These are phyloP conservation scores for Brassica rapa DNA, from an alignment of 345 rosid genomes.

Conservation along the genomic window DNA sequence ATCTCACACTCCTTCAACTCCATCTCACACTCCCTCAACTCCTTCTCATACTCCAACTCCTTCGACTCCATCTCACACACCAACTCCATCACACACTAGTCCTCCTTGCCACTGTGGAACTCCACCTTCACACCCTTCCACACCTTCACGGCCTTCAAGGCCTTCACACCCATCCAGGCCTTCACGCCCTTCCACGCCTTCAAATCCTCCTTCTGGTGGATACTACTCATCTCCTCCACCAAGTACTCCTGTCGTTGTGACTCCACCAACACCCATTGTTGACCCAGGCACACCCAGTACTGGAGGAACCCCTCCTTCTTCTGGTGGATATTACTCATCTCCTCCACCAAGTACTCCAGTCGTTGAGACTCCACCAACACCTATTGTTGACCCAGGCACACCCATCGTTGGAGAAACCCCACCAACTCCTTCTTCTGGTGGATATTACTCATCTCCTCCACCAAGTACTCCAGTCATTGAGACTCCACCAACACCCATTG, in stretches of 20 bases:
- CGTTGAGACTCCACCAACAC: background rate
- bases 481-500: constrained; percentile 58
- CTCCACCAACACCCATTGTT: constrained; percentile 23
- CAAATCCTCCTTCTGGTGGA: constrained; percentile 63
- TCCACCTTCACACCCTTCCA: constrained; percentile 42
- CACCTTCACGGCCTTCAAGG: constrained; percentile 47
- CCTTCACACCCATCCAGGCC: constrained; percentile 52
- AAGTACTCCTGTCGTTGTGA: constrained; percentile 44
- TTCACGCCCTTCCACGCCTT: constrained; percentile 50
- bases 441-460: constrained; percentile 60
- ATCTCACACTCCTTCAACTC: constrained; percentile 25
- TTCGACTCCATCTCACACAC: constrained; percentile 45
- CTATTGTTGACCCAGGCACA: background rate
- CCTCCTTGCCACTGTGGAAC: constrained; percentile 40
- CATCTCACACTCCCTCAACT: constrained; percentile 17
- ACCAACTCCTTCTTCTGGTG: constrained; percentile 57
- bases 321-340: constrained; percentile 56
- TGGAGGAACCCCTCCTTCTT: constrained; percentile 44
- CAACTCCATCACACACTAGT: constrained; percentile 37
- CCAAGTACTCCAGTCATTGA: constrained; percentile 43
- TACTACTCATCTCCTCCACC: constrained; percentile 55
- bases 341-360: constrained; percentile 51
- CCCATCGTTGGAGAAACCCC: background rate
- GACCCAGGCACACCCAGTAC: background rate
- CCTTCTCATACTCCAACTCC: constrained; percentile 37